A percentile compares a stretch with the other conserved stretches of the same genome.
Evolutionary conservation across 2,329 filamentous ascomycete genomes (phyloP).

Genomic region (Paraphaeosphaeria sporulosa): DNA sequence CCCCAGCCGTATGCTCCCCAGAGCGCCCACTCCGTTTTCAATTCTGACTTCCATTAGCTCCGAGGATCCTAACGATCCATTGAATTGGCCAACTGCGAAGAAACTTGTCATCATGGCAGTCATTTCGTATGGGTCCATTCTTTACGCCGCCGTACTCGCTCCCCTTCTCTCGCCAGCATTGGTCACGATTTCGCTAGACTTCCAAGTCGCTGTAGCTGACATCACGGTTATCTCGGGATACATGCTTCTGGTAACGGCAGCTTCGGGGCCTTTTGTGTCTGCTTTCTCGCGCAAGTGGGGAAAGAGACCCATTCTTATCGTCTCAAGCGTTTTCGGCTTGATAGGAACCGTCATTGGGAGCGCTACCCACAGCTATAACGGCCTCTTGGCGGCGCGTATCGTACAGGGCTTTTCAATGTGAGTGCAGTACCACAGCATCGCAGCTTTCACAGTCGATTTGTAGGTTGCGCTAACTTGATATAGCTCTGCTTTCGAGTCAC

Average conservation of each 20-base stretch:
- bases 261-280: slow-evolving; percentile 44
- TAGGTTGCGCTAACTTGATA: slow-evolving; percentile 1
- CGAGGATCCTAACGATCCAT: slow-evolving; percentile 46
- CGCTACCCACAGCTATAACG: slow-evolving; percentile 37
- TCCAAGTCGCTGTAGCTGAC: slow-evolving; percentile 34
- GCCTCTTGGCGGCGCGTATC: slow-evolving; percentile 41
- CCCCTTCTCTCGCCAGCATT: slow-evolving; percentile 47
- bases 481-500: slow-evolving; percentile 44
- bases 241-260: slow-evolving; percentile 45
- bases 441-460: not conserved
- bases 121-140: slow-evolving; percentile 40
- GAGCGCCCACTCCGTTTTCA: not conserved
- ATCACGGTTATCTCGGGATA: slow-evolving; percentile 50
- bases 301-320: slow-evolving; percentile 42
- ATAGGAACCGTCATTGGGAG: slow-evolving; percentile 40
- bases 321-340: slow-evolving; percentile 40
- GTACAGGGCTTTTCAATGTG: slow-evolving; percentile 41
- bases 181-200: slow-evolving; percentile 42
- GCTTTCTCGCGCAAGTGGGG: slow-evolving; percentile 43
- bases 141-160: slow-evolving; percentile 43
- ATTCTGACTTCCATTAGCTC: slow-evolving; percentile 41
- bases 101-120: slow-evolving; percentile 45
- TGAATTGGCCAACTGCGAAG: slow-evolving; percentile 44
- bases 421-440: slow-evolving; percentile 4
- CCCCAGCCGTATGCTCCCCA: slow-evolving; percentile 40